Percentiles rank a stretch among this genome's conserved stretches.
These are phyloP conservation scores for Scopulariopsis brevicaulis DNA, from an alignment of 2,329 filamentous ascomycete species.

Conservation along the genomic window DNA sequence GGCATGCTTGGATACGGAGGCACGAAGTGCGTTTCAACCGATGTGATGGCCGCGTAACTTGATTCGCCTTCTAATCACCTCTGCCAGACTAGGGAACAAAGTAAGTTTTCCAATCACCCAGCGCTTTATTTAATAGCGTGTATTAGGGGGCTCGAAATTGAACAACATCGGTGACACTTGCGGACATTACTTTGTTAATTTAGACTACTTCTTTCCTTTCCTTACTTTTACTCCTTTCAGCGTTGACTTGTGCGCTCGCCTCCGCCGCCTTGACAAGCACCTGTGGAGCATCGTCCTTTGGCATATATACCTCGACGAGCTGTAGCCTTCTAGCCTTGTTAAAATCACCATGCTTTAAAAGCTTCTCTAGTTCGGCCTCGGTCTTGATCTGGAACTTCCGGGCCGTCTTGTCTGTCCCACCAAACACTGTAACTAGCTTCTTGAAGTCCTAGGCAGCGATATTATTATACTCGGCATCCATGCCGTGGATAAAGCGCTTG, in stretches of 20 bases:
- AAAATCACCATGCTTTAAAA: constrained; percentile 57
- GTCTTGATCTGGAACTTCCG: constrained; percentile 57
- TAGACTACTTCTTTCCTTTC: neutral
- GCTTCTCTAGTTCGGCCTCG: constrained; percentile 52
- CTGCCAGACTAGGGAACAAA: too few species aligned
- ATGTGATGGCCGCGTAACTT: too few species aligned
- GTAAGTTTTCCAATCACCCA: too few species aligned
- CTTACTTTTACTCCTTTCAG: constrained; percentile 16
- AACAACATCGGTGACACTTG: too few species aligned
- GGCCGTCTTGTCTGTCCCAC: constrained; percentile 40
- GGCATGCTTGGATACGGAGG: too few species aligned
- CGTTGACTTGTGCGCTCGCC: constrained; percentile 58
- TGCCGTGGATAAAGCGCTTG: constrained; percentile 78
- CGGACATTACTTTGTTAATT: too few species aligned
- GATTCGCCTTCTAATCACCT: too few species aligned
- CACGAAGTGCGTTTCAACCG: too few species aligned
- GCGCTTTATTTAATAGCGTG: too few species aligned
- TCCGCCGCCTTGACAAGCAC: constrained; percentile 60
- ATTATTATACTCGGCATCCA: constrained; percentile 72
- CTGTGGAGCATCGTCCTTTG: constrained; percentile 63
- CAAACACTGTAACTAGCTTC: constrained; percentile 56
- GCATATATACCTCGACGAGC: constrained; percentile 76
- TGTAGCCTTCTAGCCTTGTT: constrained; percentile 42
- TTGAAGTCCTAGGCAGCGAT: constrained; percentile 65
- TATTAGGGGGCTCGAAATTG: too few species aligned